Evolutionary conservation across 2,329 filamentous ascomycete species (phyloP).

Genomic region (Setomelanomma holmii): DNA sequence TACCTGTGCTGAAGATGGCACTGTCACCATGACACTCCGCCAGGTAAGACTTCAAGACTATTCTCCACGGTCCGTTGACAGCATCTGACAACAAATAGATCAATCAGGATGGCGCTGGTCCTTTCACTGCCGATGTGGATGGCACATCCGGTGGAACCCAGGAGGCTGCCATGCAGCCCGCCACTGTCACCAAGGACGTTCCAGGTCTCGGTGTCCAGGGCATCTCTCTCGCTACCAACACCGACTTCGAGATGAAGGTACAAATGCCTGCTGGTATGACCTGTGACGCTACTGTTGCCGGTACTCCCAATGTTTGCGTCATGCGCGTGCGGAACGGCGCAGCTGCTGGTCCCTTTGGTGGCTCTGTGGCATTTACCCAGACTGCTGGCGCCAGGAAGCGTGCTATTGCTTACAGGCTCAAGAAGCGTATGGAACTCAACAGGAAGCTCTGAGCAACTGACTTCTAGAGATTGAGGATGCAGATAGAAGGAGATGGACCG

Average conservation of each 20-base stretch:
- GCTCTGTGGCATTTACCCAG: slow-evolving; percentile 71
- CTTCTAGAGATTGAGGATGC: not conserved
- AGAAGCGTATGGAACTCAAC: slow-evolving; percentile 47
- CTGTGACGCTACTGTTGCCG: slow-evolving; percentile 66
- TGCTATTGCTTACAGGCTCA: slow-evolving; percentile 62
- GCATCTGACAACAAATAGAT: slow-evolving; percentile 42
- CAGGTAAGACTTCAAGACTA: slow-evolving; percentile 48
- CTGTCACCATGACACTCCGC: slow-evolving; percentile 68
- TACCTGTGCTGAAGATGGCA: slow-evolving; percentile 66
- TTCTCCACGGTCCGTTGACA: not conserved
- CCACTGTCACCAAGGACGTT: slow-evolving; percentile 66
- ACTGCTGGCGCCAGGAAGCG: slow-evolving; percentile 65
- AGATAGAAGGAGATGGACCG: not conserved
- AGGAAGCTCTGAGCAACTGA: slow-evolving; percentile 24
- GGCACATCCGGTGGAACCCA: slow-evolving; percentile 69
- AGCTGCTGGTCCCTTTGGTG: slow-evolving; percentile 70
- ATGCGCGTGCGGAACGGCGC: slow-evolving; percentile 69
- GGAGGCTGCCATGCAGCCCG: slow-evolving; percentile 64
- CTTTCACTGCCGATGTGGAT: slow-evolving; percentile 67
- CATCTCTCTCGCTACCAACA: slow-evolving; percentile 64
- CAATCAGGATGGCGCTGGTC: slow-evolving; percentile 75
- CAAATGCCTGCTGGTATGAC: slow-evolving; percentile 73
- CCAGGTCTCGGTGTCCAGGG: slow-evolving; percentile 65
- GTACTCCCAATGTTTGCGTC: slow-evolving; percentile 68
- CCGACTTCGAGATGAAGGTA: slow-evolving; percentile 69